Evolutionary conservation across 495 filamentous ascomycete genomes (phyloP).

Genomic region (Venustampulla echinocandica): DNA sequence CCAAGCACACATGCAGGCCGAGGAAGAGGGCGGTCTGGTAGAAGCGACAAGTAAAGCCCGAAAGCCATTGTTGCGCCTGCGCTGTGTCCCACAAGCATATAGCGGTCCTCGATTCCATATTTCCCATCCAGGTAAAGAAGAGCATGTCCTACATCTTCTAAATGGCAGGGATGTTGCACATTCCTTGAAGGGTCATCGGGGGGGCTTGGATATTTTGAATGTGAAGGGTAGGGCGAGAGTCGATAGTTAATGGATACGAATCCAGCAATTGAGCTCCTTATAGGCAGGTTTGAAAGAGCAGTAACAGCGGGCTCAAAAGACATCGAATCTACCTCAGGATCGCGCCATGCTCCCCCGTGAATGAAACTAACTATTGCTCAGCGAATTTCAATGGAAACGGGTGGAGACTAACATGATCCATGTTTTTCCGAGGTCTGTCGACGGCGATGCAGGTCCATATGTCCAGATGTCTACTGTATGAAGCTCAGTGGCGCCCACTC

Average conservation of each 20-base stretch:
- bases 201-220: constrained; percentile 35
- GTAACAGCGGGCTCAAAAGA: constrained; percentile 40
- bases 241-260: constrained; percentile 74
- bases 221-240: constrained; percentile 59
- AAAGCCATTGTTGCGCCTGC: constrained; percentile 68
- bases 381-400: background rate
- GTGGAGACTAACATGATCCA: constrained; percentile 17
- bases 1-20: constrained; percentile 13
- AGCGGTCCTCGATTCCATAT: constrained; percentile 41
- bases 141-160: constrained; percentile 57
- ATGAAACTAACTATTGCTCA: constrained; percentile 41
- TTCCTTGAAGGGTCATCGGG: constrained; percentile 17
- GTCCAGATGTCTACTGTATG: constrained; percentile 18
- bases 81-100: constrained; percentile 67
- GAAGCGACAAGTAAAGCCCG: constrained; percentile 47
- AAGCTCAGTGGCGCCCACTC: constrained; percentile 5
- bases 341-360: constrained; percentile 86
- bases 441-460: background rate
- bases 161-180: constrained; percentile 64
- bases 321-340: constrained; percentile 50
- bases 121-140: constrained; percentile 50
- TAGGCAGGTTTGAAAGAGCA: constrained; percentile 25
- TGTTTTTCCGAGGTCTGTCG: constrained; percentile 1
- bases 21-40: constrained; percentile 3
- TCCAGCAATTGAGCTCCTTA: constrained; percentile 39